Base-by-base conservation (phyloP, 2,329 filamentous ascomycete species). In the Monosporascus sp. region DNA sequence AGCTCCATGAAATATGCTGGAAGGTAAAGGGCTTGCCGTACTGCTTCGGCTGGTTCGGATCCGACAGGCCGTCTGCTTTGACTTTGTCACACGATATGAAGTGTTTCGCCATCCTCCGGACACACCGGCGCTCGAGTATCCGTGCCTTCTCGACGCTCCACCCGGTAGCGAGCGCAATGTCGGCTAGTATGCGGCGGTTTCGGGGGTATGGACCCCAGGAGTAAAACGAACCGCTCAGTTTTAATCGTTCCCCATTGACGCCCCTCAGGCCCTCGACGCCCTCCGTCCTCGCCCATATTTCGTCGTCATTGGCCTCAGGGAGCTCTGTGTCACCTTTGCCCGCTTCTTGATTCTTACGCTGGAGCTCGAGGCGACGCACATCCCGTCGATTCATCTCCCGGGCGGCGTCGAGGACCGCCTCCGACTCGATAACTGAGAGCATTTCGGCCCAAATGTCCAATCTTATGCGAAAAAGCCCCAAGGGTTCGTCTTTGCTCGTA, bases 341-440 rank as follows among this genome's bases (percentile, higher is more conserved):
- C 37, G 41, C 26, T 16, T 48, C 38, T 41, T 44, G 41, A 16
- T 27, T 45, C 3, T 49, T 26, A 19, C 24, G 35, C 9, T 35
- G 20, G 22, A 47, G 40, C 14, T 55, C 49, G n/a, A 51, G 45
- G 19, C 47, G 46, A 19, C n/a, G 46, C 47, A 48, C 49, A 48
- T 55, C 55, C 5, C 55, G 53, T 37, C 51, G 49, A 37, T 57
- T 57, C 51, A 57, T 51, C 22, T 55, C 55, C n/a, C 52, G 53
- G 19, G 55, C 51, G 5, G 55, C 55, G 22, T 52, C 37, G 31
- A 58, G 53, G 19, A 58, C 53, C 9, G 52, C 51, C 16, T 58
- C 51, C 2, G 49, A 53, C 11, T 46, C 43, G 43, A 58, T 55
- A 9, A 55, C n/a, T 11, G 49, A 43, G 24, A 58, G 44, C 53